Evolutionary conservation across 495 filamentous ascomycete genomes (phyloP), one percentile per base, ranked within the genome.

Genomic region (Penicillium coprophilum): DNA sequence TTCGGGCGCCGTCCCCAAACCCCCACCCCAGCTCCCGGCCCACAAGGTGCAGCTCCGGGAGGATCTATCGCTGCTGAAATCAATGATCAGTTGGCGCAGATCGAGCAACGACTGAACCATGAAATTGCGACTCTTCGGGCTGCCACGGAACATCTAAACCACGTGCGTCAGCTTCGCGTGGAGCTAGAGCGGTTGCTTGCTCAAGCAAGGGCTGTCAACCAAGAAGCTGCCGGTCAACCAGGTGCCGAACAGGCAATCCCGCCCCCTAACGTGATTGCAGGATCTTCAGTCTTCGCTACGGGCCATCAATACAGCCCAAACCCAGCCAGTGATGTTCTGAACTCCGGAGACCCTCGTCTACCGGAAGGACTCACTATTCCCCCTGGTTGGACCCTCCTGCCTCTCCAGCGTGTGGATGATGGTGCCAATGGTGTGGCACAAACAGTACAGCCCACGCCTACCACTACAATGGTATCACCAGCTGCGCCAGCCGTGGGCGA

Each of bases 321-420:
- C 53, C 70, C 71, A 13, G 55, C 57, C 4, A 53, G 68, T 11
- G 60, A 70, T 36, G 70, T 83, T 8, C 78, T 91, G 53, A 76
- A 79, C 21, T 71, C 87, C 13, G 88, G 86, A 19, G 86, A 89
- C 64, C 66, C 82, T 21, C 83, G 87, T 40, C 74, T 93, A 19
- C 90, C 90, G 3, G 81, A 85, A 38, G 89, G 90, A 9, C 75
- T 93, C 13, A 81, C 72, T 12, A 82, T 95, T 28, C 90, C 90
- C 2, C 76, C 80, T 39, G 90, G 90, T 7, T 95, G 90, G 90
- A 85, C 83, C 21, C 67, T 95, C 27, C 71, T 88, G 31, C 88
- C 88, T 50, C 76, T 91, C 11, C 80, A 87, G 38, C 76, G 86
- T 15, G 52, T 83, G 17, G 76, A 57, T 11, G 57, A 46, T 13